Base-by-base conservation (phyloP, 345 rosid species). In the Hibiscus syriacus region DNA sequence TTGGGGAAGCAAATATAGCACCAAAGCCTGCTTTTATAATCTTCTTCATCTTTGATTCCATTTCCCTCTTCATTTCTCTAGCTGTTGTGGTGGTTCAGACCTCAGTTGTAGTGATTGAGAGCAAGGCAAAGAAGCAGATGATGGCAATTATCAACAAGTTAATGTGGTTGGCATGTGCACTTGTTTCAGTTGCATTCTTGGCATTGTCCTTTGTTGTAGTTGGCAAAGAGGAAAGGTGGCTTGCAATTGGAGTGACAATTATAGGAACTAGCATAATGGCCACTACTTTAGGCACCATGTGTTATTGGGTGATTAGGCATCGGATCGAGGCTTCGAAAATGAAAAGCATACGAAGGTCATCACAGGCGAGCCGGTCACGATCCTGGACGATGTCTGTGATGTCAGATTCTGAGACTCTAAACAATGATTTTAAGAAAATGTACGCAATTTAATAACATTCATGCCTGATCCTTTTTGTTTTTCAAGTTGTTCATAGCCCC, bases 21-120 rank as follows among this genome's bases (percentile, higher is more conserved):
- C 84, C 78, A 1, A 70, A 70, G 69, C 88, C 81, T 0, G 84
- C 96, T 3, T 93, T 93, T 69, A 78, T 88, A 56, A 80, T 93
- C 7, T 93, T 93, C 76, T 90, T 93, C 67, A 39, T 93, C 69
- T 93, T 93, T 22, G 96, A 93, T 54, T 90, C 97, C 0, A 55
- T 90, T 6, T 90, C 98, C 12, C 92, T 93, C 74, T 93, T 93
- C 84, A 90, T 93, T 70, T 90, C 98, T 17, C 78, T 93, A 22
- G 97, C 92, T 4, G 98, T 90, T 22, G 98, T 93, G 39, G 96
- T 90, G 69, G 96, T 93, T 56, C 98, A 90, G 68, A 93, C 98
- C 6, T 93, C 98, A 1, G 96, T 93, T 27, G 96, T 93, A 4
- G 97, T 90, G 56, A 93, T 90, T 29, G 96, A 90, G 64, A 87